phyloP scores from a whole-genome alignment of 2,329 filamentous ascomycete species.

The Penicillium freii region DNA sequence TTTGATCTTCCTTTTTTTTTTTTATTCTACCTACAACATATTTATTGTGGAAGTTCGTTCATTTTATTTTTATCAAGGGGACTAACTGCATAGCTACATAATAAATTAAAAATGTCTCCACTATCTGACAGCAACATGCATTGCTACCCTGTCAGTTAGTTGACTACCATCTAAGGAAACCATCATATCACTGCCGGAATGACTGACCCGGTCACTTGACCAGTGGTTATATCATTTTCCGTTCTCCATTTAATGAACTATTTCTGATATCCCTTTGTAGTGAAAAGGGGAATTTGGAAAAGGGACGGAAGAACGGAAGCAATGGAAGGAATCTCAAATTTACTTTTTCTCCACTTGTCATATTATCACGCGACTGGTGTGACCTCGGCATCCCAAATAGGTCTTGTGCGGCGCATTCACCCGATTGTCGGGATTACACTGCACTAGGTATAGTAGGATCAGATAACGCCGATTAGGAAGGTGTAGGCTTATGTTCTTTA shows the following conservation, averaged over 20 bases:
- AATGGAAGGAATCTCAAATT: background rate
- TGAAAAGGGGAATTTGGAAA: background rate
- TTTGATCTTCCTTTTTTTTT: background rate
- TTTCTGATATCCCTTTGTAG: background rate
- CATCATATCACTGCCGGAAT: background rate
- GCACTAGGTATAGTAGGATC: slow-evolving; percentile 1
- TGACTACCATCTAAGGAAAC: background rate
- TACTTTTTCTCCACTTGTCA: slow-evolving; percentile 2
- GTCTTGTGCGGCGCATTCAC: background rate
- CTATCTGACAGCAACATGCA: slow-evolving; percentile 4
- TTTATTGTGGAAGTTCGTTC: too few species aligned
- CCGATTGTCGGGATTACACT: slow-evolving; percentile 8
- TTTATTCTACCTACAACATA: background rate
- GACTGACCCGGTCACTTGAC: background rate
- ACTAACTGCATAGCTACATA: background rate
- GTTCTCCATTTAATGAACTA: background rate
- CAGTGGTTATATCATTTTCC: background rate
- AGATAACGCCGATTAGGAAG: background rate
- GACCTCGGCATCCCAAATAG: slow-evolving; percentile 5
- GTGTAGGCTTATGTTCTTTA: too few species aligned
- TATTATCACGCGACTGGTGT: slow-evolving; percentile 4
- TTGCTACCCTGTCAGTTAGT: background rate
- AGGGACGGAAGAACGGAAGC: background rate
- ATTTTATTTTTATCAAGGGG: background rate
- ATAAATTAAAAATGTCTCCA: background rate